phyloP scores from a whole-genome alignment of 208 protist genomes.

The Wallacemonas rigidus region DNA sequence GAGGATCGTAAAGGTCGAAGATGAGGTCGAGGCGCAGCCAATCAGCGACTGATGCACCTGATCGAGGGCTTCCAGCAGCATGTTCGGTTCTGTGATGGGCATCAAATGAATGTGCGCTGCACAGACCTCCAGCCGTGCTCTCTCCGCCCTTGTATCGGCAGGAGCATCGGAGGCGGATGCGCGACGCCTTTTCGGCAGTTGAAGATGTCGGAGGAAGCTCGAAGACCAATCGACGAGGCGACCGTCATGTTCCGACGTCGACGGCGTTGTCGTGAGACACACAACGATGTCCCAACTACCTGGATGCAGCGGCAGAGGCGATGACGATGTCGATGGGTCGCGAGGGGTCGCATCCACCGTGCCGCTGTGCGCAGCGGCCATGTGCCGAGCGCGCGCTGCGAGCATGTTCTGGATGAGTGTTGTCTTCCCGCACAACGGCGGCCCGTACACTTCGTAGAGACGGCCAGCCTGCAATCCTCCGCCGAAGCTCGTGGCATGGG shows the following conservation, averaged over 20 bases:
- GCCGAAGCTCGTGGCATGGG: too few species aligned
- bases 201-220: not conserved
- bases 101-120: conserved; percentile 34
- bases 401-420: conserved; percentile 27
- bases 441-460: conserved; percentile 50
- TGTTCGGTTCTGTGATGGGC: conserved; percentile 33
- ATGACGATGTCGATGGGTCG: too few species aligned
- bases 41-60: conserved; percentile 2
- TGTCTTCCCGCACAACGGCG: conserved; percentile 36
- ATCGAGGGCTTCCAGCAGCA: conserved; percentile 34
- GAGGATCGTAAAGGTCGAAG: conserved; percentile 9
- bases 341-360: not conserved
- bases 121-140: conserved; percentile 26
- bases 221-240: not conserved
- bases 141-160: not conserved
- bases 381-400: conserved; percentile 23
- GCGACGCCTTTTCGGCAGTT: not conserved
- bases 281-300: conserved; percentile 8
- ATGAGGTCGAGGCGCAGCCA: not conserved
- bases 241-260: not conserved
- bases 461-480: conserved; percentile 30
- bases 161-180: too few species aligned
- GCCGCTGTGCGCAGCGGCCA: conserved; percentile 18
- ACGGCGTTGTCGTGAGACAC: not conserved
- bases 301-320: not conserved